phyloP scores from a whole-genome alignment of 495 filamentous ascomycete genomes.

The Tirmania nivea region DNA sequence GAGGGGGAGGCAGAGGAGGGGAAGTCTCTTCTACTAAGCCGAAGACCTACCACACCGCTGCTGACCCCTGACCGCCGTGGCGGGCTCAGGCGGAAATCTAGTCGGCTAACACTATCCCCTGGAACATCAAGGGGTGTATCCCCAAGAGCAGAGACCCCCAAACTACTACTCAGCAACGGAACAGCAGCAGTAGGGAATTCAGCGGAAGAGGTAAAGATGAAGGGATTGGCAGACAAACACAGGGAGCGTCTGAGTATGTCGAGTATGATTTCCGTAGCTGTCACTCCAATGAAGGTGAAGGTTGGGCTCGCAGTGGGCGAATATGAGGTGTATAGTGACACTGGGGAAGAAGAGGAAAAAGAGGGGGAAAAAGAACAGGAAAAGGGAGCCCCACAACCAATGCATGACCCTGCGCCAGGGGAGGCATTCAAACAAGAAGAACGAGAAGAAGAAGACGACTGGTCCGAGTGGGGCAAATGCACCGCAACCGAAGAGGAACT shows the following conservation, averaged over 20 bases:
- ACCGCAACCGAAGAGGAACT: not conserved
- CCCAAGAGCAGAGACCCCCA: not conserved
- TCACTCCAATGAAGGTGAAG: not conserved
- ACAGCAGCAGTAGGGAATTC: not conserved
- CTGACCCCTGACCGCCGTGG: not conserved
- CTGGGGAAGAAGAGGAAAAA: not conserved
- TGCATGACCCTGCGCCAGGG: not conserved
- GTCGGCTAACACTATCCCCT: not conserved
- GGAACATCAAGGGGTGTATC: not conserved
- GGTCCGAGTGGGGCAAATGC: not conserved
- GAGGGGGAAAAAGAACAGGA: not conserved
- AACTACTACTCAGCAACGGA: not conserved
- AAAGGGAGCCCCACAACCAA: not conserved
- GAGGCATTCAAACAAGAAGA: not conserved
- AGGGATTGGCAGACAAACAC: not conserved
- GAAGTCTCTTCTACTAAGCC: not conserved
- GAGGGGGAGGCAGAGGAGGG: not conserved
- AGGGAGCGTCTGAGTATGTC: not conserved
- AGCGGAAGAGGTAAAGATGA: not conserved
- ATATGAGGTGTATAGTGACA: not conserved
- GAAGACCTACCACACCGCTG: not conserved
- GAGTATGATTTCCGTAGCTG: too few species aligned
- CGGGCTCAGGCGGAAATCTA: not conserved
- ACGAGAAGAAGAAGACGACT: not conserved
- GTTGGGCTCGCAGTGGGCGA: not conserved